Evolutionary conservation across 768 basidiomycete species (phyloP).

Genomic region (Exsudoporus frostii): DNA sequence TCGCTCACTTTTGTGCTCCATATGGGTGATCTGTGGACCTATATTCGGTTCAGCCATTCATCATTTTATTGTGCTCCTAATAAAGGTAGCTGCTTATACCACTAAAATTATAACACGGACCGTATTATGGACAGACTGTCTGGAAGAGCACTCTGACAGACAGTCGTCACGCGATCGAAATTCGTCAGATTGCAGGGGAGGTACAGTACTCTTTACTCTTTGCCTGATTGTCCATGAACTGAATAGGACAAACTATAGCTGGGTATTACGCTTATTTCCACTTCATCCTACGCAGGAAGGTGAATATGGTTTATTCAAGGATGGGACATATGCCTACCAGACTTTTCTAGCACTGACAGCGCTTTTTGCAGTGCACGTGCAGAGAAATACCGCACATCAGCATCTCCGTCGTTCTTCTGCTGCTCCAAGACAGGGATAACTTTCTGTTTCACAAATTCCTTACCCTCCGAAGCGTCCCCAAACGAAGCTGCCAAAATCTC

Average conservation of each 20-base stretch:
- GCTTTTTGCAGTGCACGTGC: conserved; percentile 70
- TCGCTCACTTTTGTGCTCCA: conserved; percentile 3
- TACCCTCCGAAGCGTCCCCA: conserved; percentile 62
- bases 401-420: conserved; percentile 84
- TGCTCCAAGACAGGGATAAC: conserved; percentile 83
- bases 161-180: conserved; percentile 10
- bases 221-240: conserved; percentile 16
- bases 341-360: conserved; percentile 34
- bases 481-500: conserved; percentile 82
- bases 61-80: conserved; percentile 2
- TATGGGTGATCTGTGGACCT: not conserved
- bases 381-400: conserved; percentile 96
- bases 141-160: not conserved
- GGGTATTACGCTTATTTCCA: conserved; percentile 32
- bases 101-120: not conserved
- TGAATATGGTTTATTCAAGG: conserved; percentile 1
- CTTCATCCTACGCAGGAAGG: conserved; percentile 16
- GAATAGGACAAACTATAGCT: conserved; percentile 19
- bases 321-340: conserved; percentile 30
- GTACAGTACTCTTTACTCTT: conserved; percentile 34
- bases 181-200: conserved; percentile 25
- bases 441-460: conserved; percentile 66
- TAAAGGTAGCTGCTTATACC: not conserved
- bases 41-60: not conserved
- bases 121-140: not conserved